These are phyloP conservation scores for Mrakia gelida DNA, from an alignment of 768 basidiomycete genomes.

Conservation along the genomic window DNA sequence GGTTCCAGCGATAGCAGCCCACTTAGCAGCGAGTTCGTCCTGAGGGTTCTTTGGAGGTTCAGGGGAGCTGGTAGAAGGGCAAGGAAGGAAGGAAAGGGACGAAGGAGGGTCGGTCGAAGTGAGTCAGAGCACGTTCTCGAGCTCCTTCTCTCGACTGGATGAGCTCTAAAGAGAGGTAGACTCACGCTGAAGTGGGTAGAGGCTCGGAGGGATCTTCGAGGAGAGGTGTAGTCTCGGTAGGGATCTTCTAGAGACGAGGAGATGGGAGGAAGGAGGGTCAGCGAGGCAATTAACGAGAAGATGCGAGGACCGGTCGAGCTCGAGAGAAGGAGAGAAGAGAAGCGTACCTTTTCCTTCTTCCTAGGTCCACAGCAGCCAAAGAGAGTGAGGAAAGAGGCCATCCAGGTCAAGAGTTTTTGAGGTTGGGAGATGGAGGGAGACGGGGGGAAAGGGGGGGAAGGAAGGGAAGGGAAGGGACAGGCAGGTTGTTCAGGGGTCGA, in stretches of 20 bases:
- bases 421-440: background rate
- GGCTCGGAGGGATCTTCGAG: background rate
- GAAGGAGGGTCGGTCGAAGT: background rate
- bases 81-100: background rate
- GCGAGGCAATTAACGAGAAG: background rate
- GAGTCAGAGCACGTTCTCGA: background rate
- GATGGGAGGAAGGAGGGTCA: background rate
- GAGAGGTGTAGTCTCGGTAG: constrained; percentile 7
- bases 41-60: constrained; percentile 11
- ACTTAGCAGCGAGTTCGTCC: constrained; percentile 6
- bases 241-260: background rate
- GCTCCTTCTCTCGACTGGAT: background rate
- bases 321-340: background rate
- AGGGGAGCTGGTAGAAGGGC: background rate
- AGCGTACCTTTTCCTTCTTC: constrained; percentile 5
- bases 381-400: constrained; percentile 12
- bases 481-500: background rate
- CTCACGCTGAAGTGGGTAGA: background rate
- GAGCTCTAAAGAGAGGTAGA: background rate
- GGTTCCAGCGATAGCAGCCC: constrained; percentile 1
- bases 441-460: background rate
- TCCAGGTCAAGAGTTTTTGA: background rate
- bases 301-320: background rate
- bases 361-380: constrained; percentile 24
- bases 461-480: background rate